Evolutionary conservation across 371 early-diverging fungal species (phyloP).

Genomic region (Capniomyces stellatus): DNA sequence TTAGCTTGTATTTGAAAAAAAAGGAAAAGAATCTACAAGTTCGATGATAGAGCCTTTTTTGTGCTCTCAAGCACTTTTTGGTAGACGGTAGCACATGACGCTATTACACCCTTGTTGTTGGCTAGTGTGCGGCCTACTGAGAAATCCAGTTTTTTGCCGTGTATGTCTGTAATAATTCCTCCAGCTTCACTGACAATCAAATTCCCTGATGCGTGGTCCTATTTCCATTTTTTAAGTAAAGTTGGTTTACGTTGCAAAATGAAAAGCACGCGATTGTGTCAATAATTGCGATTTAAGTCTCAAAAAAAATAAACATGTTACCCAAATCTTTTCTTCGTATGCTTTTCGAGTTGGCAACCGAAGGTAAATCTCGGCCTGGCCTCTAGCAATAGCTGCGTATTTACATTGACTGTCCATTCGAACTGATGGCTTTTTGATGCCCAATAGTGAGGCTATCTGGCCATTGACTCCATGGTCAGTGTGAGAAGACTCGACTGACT

Average conservation of each 20-base stretch:
- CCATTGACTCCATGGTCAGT: slow-evolving; percentile 62
- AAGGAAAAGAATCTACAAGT: no score
- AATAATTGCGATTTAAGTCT: neutral
- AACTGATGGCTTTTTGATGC: slow-evolving; percentile 52
- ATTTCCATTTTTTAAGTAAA: neutral
- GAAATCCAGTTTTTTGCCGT: slow-evolving; percentile 76
- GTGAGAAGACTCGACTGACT: slow-evolving; percentile 91
- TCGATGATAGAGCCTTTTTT: neutral
- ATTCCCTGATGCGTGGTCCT: slow-evolving; percentile 90
- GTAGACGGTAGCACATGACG: slow-evolving; percentile 47
- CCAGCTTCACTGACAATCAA: slow-evolving; percentile 88
- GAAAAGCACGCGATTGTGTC: neutral
- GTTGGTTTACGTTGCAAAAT: neutral
- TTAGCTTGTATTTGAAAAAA: no score
- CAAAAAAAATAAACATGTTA: slow-evolving; percentile 13
- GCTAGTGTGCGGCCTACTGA: slow-evolving; percentile 63
- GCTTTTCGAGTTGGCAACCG: slow-evolving; percentile 56
- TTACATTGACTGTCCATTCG: slow-evolving; percentile 95
- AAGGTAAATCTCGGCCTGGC: slow-evolving; percentile 82
- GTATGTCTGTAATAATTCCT: slow-evolving; percentile 68
- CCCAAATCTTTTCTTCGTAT: slow-evolving; percentile 95
- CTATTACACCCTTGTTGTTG: slow-evolving; percentile 77
- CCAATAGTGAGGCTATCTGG: slow-evolving; percentile 51
- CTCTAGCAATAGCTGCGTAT: slow-evolving; percentile 69
- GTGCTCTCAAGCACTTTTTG: slow-evolving; percentile 27